Base-by-base conservation (phyloP, 2,329 filamentous ascomycete species). In the Colletotrichum falcatum region DNA sequence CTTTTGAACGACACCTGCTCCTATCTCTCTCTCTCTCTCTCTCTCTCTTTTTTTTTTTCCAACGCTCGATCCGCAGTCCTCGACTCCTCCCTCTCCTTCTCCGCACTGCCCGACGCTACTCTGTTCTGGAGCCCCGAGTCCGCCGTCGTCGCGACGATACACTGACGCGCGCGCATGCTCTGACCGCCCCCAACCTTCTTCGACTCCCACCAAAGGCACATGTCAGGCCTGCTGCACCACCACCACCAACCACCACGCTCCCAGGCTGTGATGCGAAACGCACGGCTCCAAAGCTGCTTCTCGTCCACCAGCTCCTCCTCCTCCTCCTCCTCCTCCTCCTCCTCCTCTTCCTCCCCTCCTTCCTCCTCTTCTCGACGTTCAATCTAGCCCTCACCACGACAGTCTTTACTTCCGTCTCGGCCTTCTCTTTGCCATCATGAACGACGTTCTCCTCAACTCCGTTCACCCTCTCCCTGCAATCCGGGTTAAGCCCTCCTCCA, bases 381-480 rank as follows among this genome's bases (percentile, higher is more conserved):
- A 7, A 18, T 20, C 39, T 61, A 63, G 58, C 37, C 37, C 46
- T 35, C n/a, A 46, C 51, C 18, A 62, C 28, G 30, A n/a, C 35
- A 23, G 23, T 62, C 16, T 12, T 46, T 49, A 49, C 30, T 61
- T n/a, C 26, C 37, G 23, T 18, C 30, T 26, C 42, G n/a, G 28
- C 7, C 30, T n/a, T 23, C 14, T 26, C 44, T 26, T 26, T 48
- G 46, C 55, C 44, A 72, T 26, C 54, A 73, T 73, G 72, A 72
- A 69, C 54, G 70, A 72, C 70, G 72, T 73, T 20, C 60, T 73
- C 42, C 63, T 73, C 42, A 72, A 72, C 42, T 49, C 66, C 33
- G 72, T 70, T 28, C 72, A 73, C 35, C 44, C 67, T n/a, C 51
- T 60, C 6, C 63, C 68, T 12, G 60, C 48, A 20, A 61, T 68